phyloP scores from a whole-genome alignment of 495 filamentous ascomycete species.

The Neurospora sp. region DNA sequence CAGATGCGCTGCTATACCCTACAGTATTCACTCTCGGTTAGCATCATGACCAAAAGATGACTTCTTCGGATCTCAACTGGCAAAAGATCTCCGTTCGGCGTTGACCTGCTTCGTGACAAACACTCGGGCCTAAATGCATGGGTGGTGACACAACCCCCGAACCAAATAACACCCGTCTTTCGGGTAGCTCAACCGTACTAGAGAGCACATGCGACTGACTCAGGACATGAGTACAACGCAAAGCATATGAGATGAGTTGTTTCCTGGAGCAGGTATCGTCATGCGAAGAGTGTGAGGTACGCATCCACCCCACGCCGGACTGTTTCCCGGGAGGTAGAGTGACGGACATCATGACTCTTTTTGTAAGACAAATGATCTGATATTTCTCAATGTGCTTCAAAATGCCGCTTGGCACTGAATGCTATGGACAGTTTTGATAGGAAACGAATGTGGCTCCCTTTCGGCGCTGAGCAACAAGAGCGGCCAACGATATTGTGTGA shows the following conservation, averaged over 20 bases:
- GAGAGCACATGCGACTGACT: background rate
- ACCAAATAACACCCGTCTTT: background rate
- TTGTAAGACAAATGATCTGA: background rate
- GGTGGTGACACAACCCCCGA: background rate
- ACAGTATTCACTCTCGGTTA: background rate
- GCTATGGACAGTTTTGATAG: slow-evolving; percentile 12
- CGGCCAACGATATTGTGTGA: slow-evolving; percentile 28
- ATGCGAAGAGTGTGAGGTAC: background rate
- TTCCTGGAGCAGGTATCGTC: background rate
- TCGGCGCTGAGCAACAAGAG: background rate
- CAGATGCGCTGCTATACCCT: slow-evolving; percentile 39
- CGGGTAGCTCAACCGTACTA: background rate
- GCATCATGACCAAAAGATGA: background rate
- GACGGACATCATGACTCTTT: background rate
- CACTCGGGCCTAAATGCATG: background rate
- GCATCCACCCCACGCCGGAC: background rate
- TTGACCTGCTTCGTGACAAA: background rate
- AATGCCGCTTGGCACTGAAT: slow-evolving; percentile 14
- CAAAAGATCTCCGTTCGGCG: background rate
- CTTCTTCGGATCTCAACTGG: background rate
- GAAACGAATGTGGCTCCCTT: background rate
- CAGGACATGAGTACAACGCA: background rate
- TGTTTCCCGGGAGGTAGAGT: background rate
- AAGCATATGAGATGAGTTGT: background rate
- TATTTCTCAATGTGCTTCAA: background rate